Base-by-base conservation (phyloP, 345 rosid genomes). In the Syzygium aqueum region DNA sequence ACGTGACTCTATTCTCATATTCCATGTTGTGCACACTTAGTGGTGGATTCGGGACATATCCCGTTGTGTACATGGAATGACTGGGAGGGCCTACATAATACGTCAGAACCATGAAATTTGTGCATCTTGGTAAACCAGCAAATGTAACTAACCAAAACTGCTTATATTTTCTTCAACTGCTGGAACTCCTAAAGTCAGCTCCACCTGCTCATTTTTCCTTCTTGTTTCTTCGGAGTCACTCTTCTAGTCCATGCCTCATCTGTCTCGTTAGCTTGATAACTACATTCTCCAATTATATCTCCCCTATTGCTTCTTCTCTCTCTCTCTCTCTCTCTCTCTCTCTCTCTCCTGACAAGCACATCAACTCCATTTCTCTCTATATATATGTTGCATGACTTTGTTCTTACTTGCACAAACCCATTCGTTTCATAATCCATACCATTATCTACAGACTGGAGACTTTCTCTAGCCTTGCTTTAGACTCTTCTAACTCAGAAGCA, bases 201-300 rank as follows among this genome's bases (percentile, higher is more conserved):
- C 27, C 82, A 73, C 82, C 82, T 73, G 82, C 82, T 73, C 82
- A 73, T 73, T 73, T 73, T 73, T 40, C 49, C 82, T 73, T 73
- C 82, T 37, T 73, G 49, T 73, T 87, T 53, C 91, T 89, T 88
- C 87, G 85, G 80, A 77, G 52, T 84, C 88, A 84, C 89, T 17
- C 85, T 84, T 84, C 85, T 19, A 51, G 82, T 73, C 82, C 82
- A 73, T 73, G 22, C 82, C 49, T 10, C 49, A 73, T 37, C 49
- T 73, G 82, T 73, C 49, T 73, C 82, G 19, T 33, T 73, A 37
- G 4, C 49, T 73, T 73, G 82, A 73, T 37, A 73, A 73, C 49
- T 73, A 73, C 82, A 22, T 73, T 73, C 49, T 37, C 82, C 51
- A 28, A 88, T 87, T 87, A 86, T 88, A 82, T 82, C 80, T 51